Evolutionary conservation across 352 stramenopile species (phyloP), one percentile per base, ranked within the genome.

Genomic region (Phytophthora constricta): DNA sequence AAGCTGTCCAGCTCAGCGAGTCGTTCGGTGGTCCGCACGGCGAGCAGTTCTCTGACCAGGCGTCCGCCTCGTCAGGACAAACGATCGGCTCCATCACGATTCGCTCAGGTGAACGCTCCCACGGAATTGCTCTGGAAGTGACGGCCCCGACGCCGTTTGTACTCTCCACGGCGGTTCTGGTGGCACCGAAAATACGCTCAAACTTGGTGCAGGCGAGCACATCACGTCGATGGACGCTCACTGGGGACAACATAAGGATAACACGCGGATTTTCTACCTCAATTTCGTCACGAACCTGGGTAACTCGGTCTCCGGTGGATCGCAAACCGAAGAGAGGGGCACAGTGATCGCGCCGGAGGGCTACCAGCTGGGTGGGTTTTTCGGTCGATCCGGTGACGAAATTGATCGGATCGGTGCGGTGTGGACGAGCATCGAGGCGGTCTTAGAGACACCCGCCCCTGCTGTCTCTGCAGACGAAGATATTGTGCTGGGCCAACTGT

Each of bases 311-410:
- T 57, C 64, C 3, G 53, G 22, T 41, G 77, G 70, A 19, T 57
- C 54, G 4, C 72, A 72, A 49, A 80, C 68, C 2, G 74, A 64
- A 41, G 61, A 67, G 37, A 80, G 70, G 27, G 63, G 52, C n/a
- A 69, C 63, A 20, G 66, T 79, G 47, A 69, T 61, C 26, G 76
- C 76, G 2, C 76, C 76, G 5, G 52, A 53, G 4, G 76, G 76
- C 0, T 84, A 68, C 19, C 76, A 84, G 49, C 68, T 84, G 45
- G 74, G 73, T 27, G 76, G 63, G 13, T 84, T 84, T 76, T 82
- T 49, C n/a, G 76, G 76, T 10, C 76, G 76, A n/a, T 50, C 65
- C 0, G 70, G 70, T 10, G 61, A 82, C 23, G 74, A 69, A 11
- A 42, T 85, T 10, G 70, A 82, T n/a, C n/a, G n/a, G n/a, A n/a